Conservation (phyloP, 2,329 filamentous ascomycete species). For the Colletotrichum sp. region DNA sequence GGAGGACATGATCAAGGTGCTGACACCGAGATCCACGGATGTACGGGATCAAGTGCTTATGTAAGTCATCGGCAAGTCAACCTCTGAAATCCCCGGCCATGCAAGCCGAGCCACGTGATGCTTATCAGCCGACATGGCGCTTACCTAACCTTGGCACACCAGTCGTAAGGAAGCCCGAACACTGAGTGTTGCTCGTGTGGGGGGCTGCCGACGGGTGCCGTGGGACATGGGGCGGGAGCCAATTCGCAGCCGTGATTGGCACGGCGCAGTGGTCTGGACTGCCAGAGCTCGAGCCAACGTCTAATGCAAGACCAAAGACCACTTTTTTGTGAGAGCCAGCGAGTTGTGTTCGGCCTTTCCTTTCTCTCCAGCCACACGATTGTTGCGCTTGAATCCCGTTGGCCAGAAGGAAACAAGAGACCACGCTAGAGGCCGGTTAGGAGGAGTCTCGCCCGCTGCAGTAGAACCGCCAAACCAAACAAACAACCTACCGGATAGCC, state of each 20-base stretch:
- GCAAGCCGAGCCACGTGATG: slow-evolving; percentile 16
- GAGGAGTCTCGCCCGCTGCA: neutral
- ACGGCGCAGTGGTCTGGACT: neutral
- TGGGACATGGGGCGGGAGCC: neutral
- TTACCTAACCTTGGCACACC: neutral
- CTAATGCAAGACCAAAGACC: slow-evolving; percentile 18
- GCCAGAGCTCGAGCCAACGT: slow-evolving; percentile 16
- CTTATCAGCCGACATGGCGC: neutral
- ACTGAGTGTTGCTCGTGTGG: neutral
- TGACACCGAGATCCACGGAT: neutral
- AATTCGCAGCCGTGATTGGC: slow-evolving; percentile 15
- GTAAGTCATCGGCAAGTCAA: neutral
- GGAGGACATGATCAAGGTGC: neutral
- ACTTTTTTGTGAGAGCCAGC: neutral
- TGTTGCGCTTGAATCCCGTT: neutral
- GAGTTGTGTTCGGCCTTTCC: neutral
- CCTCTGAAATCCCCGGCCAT: neutral
- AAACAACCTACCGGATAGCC: neutral
- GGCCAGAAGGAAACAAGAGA: neutral
- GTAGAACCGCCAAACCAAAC: neutral
- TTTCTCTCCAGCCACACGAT: slow-evolving; percentile 14
- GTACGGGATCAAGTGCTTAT: neutral
- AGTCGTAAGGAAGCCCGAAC: neutral
- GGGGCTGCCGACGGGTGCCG: neutral
- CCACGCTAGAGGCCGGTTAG: neutral